phyloP scores from a whole-genome alignment of 169 alveolate genomes.

The Plasmodium gonderi region DNA sequence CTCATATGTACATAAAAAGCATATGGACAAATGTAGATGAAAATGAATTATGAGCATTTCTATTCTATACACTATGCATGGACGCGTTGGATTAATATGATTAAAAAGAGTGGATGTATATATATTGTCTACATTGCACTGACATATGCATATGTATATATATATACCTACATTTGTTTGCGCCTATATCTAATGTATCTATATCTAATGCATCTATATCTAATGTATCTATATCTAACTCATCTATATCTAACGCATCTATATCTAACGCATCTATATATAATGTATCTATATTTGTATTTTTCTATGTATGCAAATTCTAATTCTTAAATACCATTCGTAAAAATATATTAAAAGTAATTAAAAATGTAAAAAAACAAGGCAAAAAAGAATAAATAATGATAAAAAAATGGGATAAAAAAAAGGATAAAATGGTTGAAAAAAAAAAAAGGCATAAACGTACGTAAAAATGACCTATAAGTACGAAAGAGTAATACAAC shows the following conservation, averaged over 20 bases:
- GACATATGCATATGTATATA: neutral
- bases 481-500: too few relatives aligned
- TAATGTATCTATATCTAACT: neutral
- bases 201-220: neutral
- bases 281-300: neutral
- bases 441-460: neutral
- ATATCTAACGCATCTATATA: neutral
- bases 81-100: neutral
- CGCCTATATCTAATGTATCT: neutral
- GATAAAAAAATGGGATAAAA: neutral
- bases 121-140: neutral
- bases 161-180: neutral
- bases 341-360: neutral
- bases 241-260: neutral
- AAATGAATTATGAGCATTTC: too few relatives aligned
- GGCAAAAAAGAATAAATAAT: neutral
- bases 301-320: neutral
- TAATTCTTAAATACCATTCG: neutral
- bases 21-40: neutral
- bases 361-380: neutral
- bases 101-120: neutral
- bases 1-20: neutral
- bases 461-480: too few relatives aligned
- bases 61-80: neutral
- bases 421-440: neutral